Base-by-base conservation (phyloP, 1,139 yeast genomes). In the Taphrina confusa region DNA sequence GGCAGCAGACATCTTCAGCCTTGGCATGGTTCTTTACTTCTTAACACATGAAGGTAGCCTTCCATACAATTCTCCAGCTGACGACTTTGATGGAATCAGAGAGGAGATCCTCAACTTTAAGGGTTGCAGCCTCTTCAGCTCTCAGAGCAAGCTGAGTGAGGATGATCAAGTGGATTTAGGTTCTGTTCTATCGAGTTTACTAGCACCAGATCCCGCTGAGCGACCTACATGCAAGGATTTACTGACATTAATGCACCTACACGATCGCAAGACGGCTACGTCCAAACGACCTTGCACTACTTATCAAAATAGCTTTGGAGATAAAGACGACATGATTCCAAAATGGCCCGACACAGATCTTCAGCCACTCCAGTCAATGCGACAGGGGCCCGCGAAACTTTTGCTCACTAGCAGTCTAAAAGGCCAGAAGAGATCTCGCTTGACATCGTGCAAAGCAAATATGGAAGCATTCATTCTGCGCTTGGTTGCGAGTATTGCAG, bases 1-100 rank as follows among this genome's bases (percentile, higher is more conserved):
- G 0, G 58, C 58, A 1, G 57, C 95, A 30, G 97, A 89, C 71
- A 78, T 87, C 55, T 89, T 87, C 69, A 85, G 95, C 0, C 71
- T 89, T 39, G 97, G 96, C 0, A 80, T 90, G 82, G 85, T 88
- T 33, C 72, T 88, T 51, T 84, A 87, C 69, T 87, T 80, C 70
- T 71, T 89, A 60, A 82, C 91, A 63, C 84, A 84, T 69, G 87
- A 90, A 2, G 0, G 73, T 2, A 51, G 73, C 23, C 73, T 88
- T 36, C 96, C 55, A 60, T 72, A 44, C 28, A 36, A 28, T 4
- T 22, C 58, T 9, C 18, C 22, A 14, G 80, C 78, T 11, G 66
- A 61, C 20, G 71, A 68, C 64, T 73, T 77, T 25, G 73, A 71
- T 0, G 71, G 70, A 1, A 71, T 83, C 31, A 74, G 73, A 57